Base-by-base conservation (phyloP, 139 green algal species). In the Auxenochlorella protothecoides region DNA sequence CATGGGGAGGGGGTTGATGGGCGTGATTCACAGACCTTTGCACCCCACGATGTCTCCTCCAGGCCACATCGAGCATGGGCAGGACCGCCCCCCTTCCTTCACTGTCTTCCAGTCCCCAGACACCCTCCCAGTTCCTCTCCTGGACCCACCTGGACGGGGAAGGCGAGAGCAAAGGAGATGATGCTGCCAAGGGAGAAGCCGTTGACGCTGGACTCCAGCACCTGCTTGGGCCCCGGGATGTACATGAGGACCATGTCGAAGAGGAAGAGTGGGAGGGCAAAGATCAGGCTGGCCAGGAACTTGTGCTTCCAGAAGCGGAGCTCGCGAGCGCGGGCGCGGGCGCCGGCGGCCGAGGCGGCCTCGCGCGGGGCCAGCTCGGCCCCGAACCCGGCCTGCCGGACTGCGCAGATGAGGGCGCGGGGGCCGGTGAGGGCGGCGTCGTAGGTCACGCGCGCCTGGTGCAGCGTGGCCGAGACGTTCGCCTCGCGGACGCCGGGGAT, bases 171-270 rank as follows among this genome's bases (percentile, higher is more conserved):
- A 68, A 77, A 72, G 6, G 10, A 44, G 66, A 97, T 55, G 27
- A 95, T 70, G 68, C 86, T 74, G 55, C 83, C 79, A 13, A 92
- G 73, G 2, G 85, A 84, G 63, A 97, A 89, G 51, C 72, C 72
- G 56, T 83, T 81, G 2, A 86, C 53, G n/a, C 95, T 44, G 27
- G 27, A 44, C 27, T 44, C 27, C 27, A 44, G 27, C 27, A 44
- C 27, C 27, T 44, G 27, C 27, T 44, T 44, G 27, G 27, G 27
- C 27, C 27, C 27, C 27, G 27, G 27, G 27, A 44, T 44, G 27
- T 44, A 44, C 27, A 44, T 44, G 27, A 44, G 27, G 27, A 44
- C 27, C 27, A 44, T 44, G 10, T 62, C 9, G 10, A 53, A 14
- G 10, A 69, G 44, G n/a, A 14, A 71, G 13, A 63, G 54, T 1